Conservation (phyloP, 768 basidiomycete genomes). For the Leccinum truebloodii region DNA sequence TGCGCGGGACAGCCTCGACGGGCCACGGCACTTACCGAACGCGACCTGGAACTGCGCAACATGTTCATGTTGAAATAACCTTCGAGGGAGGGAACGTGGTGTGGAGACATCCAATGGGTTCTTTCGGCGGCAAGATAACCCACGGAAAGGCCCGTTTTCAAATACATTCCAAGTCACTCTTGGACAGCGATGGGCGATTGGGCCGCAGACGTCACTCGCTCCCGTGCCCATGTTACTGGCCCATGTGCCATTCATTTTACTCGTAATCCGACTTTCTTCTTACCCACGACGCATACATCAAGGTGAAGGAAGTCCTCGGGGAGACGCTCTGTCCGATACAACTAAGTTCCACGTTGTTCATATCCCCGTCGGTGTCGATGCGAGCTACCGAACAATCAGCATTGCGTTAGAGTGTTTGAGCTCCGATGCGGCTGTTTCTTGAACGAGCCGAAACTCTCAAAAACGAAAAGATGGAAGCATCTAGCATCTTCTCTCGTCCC, state of each 20-base stretch:
- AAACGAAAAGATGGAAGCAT: background rate
- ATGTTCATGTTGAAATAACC: slow-evolving; percentile 26
- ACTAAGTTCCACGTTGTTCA: slow-evolving; percentile 11
- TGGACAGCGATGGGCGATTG: slow-evolving; percentile 7
- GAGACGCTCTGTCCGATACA: slow-evolving; percentile 14
- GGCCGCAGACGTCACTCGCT: slow-evolving; percentile 24
- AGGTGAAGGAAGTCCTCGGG: slow-evolving; percentile 19
- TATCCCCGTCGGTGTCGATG: slow-evolving; percentile 12
- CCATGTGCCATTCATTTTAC: slow-evolving; percentile 27
- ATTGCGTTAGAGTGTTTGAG: background rate
- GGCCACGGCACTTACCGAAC: slow-evolving; percentile 26
- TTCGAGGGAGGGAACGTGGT: slow-evolving; percentile 35
- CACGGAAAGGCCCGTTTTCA: slow-evolving; percentile 22
- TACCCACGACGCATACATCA: background rate
- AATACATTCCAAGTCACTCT: slow-evolving; percentile 12
- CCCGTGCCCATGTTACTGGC: slow-evolving; percentile 15
- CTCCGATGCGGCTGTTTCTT: slow-evolving; percentile 5
- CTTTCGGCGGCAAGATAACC: slow-evolving; percentile 24
- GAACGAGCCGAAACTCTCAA: background rate
- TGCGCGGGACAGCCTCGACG: slow-evolving; percentile 16
- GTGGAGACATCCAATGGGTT: slow-evolving; percentile 25
- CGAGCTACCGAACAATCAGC: slow-evolving; percentile 9
- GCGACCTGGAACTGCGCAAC: background rate
- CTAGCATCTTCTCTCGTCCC: background rate
- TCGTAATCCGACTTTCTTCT: slow-evolving; percentile 7